These are phyloP conservation scores for Drosera capensis DNA, from an alignment of 148 eudicot genomes.

Conservation along the genomic window DNA sequence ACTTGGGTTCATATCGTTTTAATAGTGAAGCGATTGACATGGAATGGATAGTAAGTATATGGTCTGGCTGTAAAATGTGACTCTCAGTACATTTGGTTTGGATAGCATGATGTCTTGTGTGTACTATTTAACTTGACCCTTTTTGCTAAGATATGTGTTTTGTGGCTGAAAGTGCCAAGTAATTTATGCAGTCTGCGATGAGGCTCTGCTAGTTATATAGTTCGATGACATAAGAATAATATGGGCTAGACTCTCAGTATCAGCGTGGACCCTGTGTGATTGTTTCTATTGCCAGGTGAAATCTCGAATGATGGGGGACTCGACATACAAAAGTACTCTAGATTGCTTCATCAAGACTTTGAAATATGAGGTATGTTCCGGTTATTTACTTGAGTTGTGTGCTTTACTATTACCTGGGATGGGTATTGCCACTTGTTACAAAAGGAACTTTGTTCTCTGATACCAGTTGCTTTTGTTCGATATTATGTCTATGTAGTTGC, in stretches of 20 bases:
- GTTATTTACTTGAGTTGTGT: background rate
- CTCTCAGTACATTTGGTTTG: background rate
- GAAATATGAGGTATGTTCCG: constrained; percentile 53
- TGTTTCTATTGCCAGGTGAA: constrained; percentile 53
- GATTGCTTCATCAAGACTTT: constrained; percentile 76
- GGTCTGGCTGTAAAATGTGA: too few species aligned
- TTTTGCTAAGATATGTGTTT: background rate
- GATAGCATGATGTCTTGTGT: background rate
- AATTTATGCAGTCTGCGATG: constrained; percentile 17
- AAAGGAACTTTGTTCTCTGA: background rate
- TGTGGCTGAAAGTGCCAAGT: constrained; percentile 11
- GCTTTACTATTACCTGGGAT: background rate
- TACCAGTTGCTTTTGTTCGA: too few species aligned
- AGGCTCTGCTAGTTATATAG: constrained; percentile 17
- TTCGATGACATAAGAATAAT: constrained; percentile 13
- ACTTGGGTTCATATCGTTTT: too few species aligned
- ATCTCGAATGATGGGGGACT: constrained; percentile 92
- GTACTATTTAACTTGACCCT: too few species aligned
- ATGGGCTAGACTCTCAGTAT: constrained; percentile 23
- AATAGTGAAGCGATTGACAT: too few species aligned
- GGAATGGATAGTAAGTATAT: too few species aligned
- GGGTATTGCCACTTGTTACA: background rate
- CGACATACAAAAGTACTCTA: constrained; percentile 44
- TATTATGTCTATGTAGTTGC: too few species aligned
- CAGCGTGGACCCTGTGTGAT: constrained; percentile 12